Conservation (phyloP, 176 grass and related monocot species). For the Carex kokanica region DNA sequence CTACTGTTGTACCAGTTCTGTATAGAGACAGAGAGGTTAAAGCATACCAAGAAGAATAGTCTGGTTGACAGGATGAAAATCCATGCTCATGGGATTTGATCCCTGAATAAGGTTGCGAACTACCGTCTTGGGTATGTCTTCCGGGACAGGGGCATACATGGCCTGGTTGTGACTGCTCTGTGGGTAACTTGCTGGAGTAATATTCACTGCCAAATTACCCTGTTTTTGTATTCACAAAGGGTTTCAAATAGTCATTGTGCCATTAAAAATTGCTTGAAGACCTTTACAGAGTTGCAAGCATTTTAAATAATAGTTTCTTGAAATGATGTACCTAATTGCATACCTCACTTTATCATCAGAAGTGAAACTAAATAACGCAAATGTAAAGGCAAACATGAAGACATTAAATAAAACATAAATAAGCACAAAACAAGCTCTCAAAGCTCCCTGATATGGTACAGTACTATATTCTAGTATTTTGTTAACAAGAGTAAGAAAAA, state of each 20-base stretch:
- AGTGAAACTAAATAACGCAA: conserved; percentile 3
- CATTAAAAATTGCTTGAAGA: neutral
- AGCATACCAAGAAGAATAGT: conserved; percentile 86
- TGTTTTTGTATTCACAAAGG: conserved; percentile 38
- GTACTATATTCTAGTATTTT: neutral
- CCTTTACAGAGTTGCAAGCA: conserved; percentile 3
- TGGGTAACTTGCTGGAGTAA: conserved; percentile 65
- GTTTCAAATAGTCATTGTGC: conserved; percentile 13
- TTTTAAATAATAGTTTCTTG: conserved; percentile 6
- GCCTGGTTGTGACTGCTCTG: conserved; percentile 68
- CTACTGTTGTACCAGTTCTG: neutral
- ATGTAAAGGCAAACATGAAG: neutral
- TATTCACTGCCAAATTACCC: conserved; percentile 90
- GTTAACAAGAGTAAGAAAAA: neutral
- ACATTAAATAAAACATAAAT: neutral
- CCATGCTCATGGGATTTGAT: conserved; percentile 94
- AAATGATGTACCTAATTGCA: neutral
- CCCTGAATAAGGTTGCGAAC: conserved; percentile 69
- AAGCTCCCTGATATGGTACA: neutral
- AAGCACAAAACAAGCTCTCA: neutral
- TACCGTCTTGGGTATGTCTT: conserved; percentile 90
- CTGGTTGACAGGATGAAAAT: conserved; percentile 96
- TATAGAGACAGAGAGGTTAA: conserved; percentile 10
- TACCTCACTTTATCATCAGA: neutral
- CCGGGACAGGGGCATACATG: conserved; percentile 35